Evolutionary conservation across 1,284 basidiomycete species (phyloP).

Genomic region (Earliella scabrosa): DNA sequence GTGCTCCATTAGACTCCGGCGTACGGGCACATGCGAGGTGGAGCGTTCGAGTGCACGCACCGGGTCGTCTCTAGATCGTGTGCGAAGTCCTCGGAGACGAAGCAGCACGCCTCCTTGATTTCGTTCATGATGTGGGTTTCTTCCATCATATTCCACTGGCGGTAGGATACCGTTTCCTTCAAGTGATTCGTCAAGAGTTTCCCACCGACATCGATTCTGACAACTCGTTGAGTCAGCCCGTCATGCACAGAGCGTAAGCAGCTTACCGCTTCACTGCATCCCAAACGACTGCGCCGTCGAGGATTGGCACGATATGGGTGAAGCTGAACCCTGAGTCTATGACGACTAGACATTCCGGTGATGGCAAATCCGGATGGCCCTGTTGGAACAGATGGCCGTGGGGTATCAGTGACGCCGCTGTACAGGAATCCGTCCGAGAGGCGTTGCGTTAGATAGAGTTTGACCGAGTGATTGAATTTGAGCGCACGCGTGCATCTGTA

Average conservation of each 20-base stretch:
- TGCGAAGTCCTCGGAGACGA: constrained; percentile 78
- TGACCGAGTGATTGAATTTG: constrained; percentile 13
- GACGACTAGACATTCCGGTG: constrained; percentile 81
- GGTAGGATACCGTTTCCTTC: constrained; percentile 91
- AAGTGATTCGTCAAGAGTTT: constrained; percentile 95
- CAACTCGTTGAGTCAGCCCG: constrained; percentile 2
- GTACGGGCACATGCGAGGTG: constrained; percentile 1
- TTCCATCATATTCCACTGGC: constrained; percentile 99
- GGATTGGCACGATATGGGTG: constrained; percentile 89
- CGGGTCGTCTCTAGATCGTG: constrained; percentile 80
- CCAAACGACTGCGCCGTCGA: constrained; percentile 78
- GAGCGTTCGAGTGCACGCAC: constrained; percentile 44
- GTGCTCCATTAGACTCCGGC: constrained; percentile 1
- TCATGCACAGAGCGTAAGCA: constrained; percentile 4
- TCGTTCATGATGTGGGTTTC: constrained; percentile 92
- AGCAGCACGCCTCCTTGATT: constrained; percentile 89
- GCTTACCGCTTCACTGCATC: constrained; percentile 79
- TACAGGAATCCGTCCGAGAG: constrained; percentile 10
- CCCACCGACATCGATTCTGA: constrained; percentile 90
- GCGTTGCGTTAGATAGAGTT: constrained; percentile 23
- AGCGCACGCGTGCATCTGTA: constrained; percentile 80
- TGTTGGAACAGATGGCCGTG: constrained; percentile 71
- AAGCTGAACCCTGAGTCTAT: constrained; percentile 93
- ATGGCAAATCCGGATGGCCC: constrained; percentile 43
- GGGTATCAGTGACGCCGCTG: constrained; percentile 81